Evolutionary conservation across 768 basidiomycete species (phyloP), one percentile per base, ranked within the genome.

Genomic region (Auricularia sp.): DNA sequence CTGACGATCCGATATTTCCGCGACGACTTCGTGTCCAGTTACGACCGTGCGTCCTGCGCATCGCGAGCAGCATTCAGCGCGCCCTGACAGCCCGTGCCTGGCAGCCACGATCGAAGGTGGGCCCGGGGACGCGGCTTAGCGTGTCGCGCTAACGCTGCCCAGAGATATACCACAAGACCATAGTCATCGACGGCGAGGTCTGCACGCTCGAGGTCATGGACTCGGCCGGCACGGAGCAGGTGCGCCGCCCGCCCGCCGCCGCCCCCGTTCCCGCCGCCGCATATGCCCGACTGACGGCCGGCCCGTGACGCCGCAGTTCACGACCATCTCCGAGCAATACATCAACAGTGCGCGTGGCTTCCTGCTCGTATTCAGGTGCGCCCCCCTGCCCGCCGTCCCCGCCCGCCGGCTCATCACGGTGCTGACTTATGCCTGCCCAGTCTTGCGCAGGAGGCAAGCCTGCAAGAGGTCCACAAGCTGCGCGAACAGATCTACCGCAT

Each of bases 401-500:
- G 6, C 7, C 4, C 24, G 2, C 56, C 29, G 29, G 29, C 29
- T 29, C 29, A 29, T 29, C 56, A 13, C 56, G 24, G 1, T 14
- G n/a, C 54, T 54, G n/a, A 18, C 56, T 29, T 29, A 34, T 33
- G 24, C 7, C 56, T 29, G 64, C 65, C 8, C 63, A 94, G 92
- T 73, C 75, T 94, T 65, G 92, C 88, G 1, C 88, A 92, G 72
- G 89, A 93, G 75, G 83, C 87, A 59, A 90, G 85, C 67, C 78
- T 94, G 63, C 85, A 84, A 70, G 92, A 94, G 72, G 83, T 94
- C 29, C 88, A 91, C 64, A 84, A 81, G 70, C 81, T 93, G 47
- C 85, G 91, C 62, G 88, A 90, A 69, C 90, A 89, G 70, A 93
- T 94, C 65, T 83, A 86, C 65, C 83, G 88, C 58, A 85, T 92